phyloP scores from a whole-genome alignment of 1,284 basidiomycete species.

The Ceratobasidium sp. region DNA sequence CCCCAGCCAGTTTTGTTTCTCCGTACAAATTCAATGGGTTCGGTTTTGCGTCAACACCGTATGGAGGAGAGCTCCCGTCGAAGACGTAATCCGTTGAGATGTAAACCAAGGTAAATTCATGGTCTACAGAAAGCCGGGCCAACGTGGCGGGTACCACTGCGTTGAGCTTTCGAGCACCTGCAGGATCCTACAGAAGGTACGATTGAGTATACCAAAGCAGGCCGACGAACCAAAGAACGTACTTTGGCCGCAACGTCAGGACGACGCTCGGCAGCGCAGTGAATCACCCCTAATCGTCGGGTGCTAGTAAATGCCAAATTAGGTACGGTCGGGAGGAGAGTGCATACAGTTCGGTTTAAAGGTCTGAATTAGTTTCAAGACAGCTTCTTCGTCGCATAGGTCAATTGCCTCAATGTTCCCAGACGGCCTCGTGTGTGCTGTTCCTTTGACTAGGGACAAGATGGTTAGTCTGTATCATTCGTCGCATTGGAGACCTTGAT shows the following conservation, averaged over 20 bases:
- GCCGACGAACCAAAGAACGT: slow-evolving; percentile 3
- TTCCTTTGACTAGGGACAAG: slow-evolving; percentile 60
- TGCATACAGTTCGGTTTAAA: slow-evolving; percentile 73
- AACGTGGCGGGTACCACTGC: slow-evolving; percentile 70
- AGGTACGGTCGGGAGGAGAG: not conserved
- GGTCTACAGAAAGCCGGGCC: slow-evolving; percentile 63
- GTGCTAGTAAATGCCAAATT: slow-evolving; percentile 13
- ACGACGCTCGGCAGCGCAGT: slow-evolving; percentile 84
- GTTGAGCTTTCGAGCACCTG: slow-evolving; percentile 75
- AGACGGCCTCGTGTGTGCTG: slow-evolving; percentile 69
- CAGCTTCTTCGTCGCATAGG: slow-evolving; percentile 63
- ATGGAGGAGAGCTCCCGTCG: slow-evolving; percentile 82
- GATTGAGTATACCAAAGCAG: slow-evolving; percentile 1
- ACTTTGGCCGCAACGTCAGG: slow-evolving; percentile 86
- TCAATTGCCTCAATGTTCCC: slow-evolving; percentile 68
- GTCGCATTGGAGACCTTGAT: slow-evolving; percentile 51
- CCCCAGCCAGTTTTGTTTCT: slow-evolving; percentile 78
- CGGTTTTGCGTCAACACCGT: slow-evolving; percentile 69
- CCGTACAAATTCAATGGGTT: slow-evolving; percentile 85
- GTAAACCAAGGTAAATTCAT: slow-evolving; percentile 73
- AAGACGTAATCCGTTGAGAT: slow-evolving; percentile 84
- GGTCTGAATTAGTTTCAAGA: slow-evolving; percentile 62
- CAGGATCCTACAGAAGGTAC: slow-evolving; percentile 64
- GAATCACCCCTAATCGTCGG: slow-evolving; percentile 71
- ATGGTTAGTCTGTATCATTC: not conserved